Evolutionary conservation across 2,329 filamentous ascomycete species (phyloP), one percentile per base, ranked within the genome.

Genomic region (Mollisiaceae sp.): DNA sequence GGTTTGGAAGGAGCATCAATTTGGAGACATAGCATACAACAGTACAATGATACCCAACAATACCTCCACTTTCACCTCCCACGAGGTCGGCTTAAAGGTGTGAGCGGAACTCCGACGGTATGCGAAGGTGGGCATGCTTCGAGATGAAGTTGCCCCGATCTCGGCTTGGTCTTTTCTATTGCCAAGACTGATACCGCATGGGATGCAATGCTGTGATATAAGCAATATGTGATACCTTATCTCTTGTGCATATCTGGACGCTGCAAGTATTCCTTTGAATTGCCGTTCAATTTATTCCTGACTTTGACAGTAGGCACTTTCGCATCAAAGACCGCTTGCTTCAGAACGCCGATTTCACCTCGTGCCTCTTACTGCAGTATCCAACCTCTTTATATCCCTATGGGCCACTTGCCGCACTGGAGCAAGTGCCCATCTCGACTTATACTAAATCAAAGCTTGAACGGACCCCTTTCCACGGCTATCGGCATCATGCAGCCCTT

Each of bases 1-100:
- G 96, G 68, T 99, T 99, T 80, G 95, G 95, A 63, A 89, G 91
- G 78, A 97, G 94, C 78, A 99, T 99, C 83, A 99, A 99, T 80
- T 84, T 98, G 70, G 95, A 99, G 80, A 92, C 91, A 72, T 95
- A 83, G 58, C 27, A 64, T 64, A 24, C 50, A 55, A 64, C 41
- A 70, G 66, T 66, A 67, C 60, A 70, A 72, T 65, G 60, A 71
- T 70, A 70, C 67, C 68, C 67, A 70, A 47, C 50, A 59, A 36
- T 59, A 56, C 47, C 22, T 1, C 11, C 11, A 47, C 35, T 47
- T 57, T 50, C n/a, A 18, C 15, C n/a, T 1, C 41, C 36, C 12
- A 22, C 5, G 27, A 2, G 38, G 24, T 41, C 20, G 32, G 43
- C 27, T 36, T 38, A 59, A 4, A 20, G 24, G 32, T n/a, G 15